phyloP scores from a whole-genome alignment of 2,329 filamentous ascomycete genomes.

The Onygena corvina region DNA sequence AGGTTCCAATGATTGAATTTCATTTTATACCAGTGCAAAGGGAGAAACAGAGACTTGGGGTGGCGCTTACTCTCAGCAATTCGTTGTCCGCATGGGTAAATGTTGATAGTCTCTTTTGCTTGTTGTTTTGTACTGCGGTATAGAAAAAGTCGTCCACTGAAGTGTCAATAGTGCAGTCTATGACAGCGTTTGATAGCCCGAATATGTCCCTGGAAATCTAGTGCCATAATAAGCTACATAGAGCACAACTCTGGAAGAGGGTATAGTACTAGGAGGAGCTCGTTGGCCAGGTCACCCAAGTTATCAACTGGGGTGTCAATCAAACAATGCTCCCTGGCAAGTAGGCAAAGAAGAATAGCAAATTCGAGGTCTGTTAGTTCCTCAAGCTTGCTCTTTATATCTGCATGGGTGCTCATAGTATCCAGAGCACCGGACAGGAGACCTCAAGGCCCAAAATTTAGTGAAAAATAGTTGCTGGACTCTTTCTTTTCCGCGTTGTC shows the following conservation, averaged over 20 bases:
- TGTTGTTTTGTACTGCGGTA: conserved; percentile 44
- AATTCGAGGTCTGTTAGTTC: conserved; percentile 78
- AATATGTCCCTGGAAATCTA: conserved; percentile 61
- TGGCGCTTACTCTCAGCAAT: background rate
- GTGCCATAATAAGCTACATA: conserved; percentile 9
- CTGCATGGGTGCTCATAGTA: conserved; percentile 45
- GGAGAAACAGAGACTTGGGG: no score
- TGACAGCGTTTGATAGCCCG: conserved; percentile 53
- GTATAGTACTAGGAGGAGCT: conserved; percentile 54
- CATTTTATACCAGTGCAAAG: no score
- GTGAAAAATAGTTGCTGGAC: background rate
- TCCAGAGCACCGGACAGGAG: background rate
- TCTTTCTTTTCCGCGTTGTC: no score
- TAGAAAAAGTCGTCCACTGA: conserved; percentile 71
- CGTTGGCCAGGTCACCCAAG: conserved; percentile 57
- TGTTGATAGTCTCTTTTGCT: background rate
- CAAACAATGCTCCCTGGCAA: conserved; percentile 76
- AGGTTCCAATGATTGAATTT: no score
- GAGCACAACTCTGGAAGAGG: conserved; percentile 3
- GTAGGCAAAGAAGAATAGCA: conserved; percentile 67
- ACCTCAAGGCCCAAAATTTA: background rate
- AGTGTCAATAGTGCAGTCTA: conserved; percentile 61
- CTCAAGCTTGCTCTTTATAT: conserved; percentile 57
- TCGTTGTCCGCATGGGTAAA: background rate
- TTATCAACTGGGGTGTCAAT: conserved; percentile 56